A percentile compares a stretch with the other conserved stretches of the same genome.
Conservation (phyloP, 2,329 filamentous ascomycete species). For the Clonostachys sp. region DNA sequence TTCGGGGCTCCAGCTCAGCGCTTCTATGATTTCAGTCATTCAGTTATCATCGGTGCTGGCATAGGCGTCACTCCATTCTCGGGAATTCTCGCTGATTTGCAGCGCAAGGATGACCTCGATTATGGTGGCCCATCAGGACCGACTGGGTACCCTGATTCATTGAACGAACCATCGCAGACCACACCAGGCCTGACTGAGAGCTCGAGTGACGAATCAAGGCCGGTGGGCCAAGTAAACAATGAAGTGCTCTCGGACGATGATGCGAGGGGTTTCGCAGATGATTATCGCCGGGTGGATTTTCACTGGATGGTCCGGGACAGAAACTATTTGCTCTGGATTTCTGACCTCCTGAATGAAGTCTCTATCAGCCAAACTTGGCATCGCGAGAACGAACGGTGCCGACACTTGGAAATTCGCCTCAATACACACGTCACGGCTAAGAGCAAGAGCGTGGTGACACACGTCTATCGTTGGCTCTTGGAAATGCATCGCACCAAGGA, state of each 20-base stretch:
- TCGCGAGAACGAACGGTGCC: slow-evolving; percentile 23
- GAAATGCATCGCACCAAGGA: slow-evolving; percentile 48
- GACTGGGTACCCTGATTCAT: background rate
- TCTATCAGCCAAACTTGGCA: slow-evolving; percentile 29
- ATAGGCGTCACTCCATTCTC: slow-evolving; percentile 56
- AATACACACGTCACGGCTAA: slow-evolving; percentile 53
- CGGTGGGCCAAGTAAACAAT: background rate
- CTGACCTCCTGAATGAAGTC: slow-evolving; percentile 47
- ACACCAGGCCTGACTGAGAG: too few relatives aligned
- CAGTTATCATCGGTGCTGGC: slow-evolving; percentile 49
- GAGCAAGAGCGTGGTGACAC: slow-evolving; percentile 43
- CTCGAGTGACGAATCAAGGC: background rate
- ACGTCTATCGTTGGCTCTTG: slow-evolving; percentile 51
- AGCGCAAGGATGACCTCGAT: slow-evolving; percentile 35
- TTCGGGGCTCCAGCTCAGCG: slow-evolving; percentile 54
- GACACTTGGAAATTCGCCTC: slow-evolving; percentile 47
- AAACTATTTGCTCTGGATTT: slow-evolving; percentile 53
- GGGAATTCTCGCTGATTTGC: slow-evolving; percentile 49
- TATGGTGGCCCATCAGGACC: slow-evolving; percentile 15
- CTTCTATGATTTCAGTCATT: slow-evolving; percentile 53
- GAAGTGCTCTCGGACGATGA: slow-evolving; percentile 3
- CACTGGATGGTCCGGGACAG: slow-evolving; percentile 56
- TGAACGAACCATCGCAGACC: background rate
- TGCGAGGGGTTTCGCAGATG: slow-evolving; percentile 19
- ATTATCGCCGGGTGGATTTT: slow-evolving; percentile 49